Evolutionary conservation across 495 filamentous ascomycete species (phyloP).

Genomic region (Trichocladium antarcticum): DNA sequence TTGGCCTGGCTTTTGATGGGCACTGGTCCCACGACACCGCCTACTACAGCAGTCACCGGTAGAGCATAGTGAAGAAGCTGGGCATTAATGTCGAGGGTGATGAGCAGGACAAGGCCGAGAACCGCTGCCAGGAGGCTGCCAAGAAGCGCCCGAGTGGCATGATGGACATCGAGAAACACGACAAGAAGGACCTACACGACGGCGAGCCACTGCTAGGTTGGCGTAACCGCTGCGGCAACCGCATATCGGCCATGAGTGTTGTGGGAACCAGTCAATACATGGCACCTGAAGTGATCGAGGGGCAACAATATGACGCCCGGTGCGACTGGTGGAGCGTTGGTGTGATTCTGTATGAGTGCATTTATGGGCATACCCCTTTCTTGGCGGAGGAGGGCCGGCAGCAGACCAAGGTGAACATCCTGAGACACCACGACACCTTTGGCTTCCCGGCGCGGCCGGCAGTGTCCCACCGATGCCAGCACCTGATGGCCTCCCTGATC

Average conservation of each 20-base stretch:
- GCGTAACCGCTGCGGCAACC: conserved; percentile 64
- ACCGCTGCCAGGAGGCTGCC: conserved; percentile 35
- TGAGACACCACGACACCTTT: conserved; percentile 42
- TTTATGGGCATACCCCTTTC: conserved; percentile 88
- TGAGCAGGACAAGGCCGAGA: conserved; percentile 52
- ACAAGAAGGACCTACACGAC: conserved; percentile 23
- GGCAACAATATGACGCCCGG: conserved; percentile 73
- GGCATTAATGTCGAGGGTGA: conserved; percentile 69
- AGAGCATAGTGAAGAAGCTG: conserved; percentile 61
- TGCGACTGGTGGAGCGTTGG: conserved; percentile 97
- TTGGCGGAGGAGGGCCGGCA: conserved; percentile 61
- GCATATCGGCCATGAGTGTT: conserved; percentile 68
- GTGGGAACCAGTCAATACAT: conserved; percentile 96
- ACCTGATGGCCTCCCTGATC: conserved; percentile 66
- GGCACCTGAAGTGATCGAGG: conserved; percentile 85
- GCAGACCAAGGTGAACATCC: conserved; percentile 68
- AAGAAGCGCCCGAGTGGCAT: conserved; percentile 39
- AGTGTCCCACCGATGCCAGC: conserved; percentile 51
- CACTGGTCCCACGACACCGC: conserved; percentile 85
- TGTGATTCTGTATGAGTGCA: conserved; percentile 84
- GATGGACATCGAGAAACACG: conserved; percentile 41
- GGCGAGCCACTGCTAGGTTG: conserved; percentile 57
- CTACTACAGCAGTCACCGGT: conserved; percentile 73
- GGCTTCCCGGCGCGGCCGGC: conserved; percentile 53
- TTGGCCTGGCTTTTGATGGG: conserved; percentile 87